Conservation (phyloP, 495 filamentous ascomycete species). For the Trichoderma reesei region DNA sequence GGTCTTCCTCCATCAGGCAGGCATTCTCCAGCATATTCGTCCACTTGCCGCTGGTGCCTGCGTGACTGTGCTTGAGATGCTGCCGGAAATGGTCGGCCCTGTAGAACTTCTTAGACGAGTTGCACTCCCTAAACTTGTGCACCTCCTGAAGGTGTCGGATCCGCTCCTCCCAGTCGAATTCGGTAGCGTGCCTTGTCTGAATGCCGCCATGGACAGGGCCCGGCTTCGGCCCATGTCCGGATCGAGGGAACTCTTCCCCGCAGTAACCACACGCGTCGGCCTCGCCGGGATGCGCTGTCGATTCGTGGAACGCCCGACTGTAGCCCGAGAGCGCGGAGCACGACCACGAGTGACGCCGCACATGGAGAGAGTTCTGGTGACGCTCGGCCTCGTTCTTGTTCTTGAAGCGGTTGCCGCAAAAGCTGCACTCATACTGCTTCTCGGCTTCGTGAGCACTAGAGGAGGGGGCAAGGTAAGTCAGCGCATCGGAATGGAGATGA, state of each 20-base stretch:
- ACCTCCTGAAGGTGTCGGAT: constrained; percentile 77
- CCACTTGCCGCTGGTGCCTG: constrained; percentile 95
- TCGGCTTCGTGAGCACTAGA: constrained; percentile 68
- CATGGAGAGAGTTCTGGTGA: constrained; percentile 93
- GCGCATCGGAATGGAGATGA: not conserved
- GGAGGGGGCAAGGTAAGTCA: constrained; percentile 16
- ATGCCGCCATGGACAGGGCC: constrained; percentile 16
- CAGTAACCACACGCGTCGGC: constrained; percentile 91
- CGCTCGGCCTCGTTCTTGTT: constrained; percentile 99
- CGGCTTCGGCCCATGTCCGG: constrained; percentile 24
- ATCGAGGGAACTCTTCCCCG: constrained; percentile 79
- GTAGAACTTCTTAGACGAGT: constrained; percentile 96
- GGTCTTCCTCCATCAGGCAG: constrained; percentile 86
- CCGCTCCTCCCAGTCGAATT: constrained; percentile 71
- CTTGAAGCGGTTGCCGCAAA: constrained; percentile 93
- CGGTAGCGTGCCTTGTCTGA: constrained; percentile 26
- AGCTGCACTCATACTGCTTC: constrained; percentile 90
- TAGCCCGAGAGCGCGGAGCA: constrained; percentile 75
- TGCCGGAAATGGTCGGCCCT: constrained; percentile 96
- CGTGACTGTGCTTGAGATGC: constrained; percentile 96
- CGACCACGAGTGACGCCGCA: constrained; percentile 95
- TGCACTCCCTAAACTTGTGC: constrained; percentile 98
- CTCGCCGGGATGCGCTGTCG: constrained; percentile 45
- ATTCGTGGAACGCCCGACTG: constrained; percentile 78
- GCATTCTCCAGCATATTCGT: constrained; percentile 96